These are phyloP conservation scores for Rhodotorula kratochvilovae DNA, from an alignment of 768 basidiomycete genomes.

Conservation along the genomic window DNA sequence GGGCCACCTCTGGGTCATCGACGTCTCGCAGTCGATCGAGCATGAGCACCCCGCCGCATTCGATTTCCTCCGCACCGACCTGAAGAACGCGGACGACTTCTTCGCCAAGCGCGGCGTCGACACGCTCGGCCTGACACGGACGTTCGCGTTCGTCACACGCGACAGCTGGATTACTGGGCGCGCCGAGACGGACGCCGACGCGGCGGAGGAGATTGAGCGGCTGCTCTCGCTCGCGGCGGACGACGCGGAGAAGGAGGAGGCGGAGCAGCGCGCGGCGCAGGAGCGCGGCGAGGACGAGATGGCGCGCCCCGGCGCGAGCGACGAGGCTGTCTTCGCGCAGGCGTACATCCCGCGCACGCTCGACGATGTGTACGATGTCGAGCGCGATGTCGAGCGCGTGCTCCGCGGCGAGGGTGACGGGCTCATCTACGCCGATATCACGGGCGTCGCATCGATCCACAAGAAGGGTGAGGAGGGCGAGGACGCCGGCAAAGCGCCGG, in stretches of 20 bases:
- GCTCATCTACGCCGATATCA: constrained; percentile 81
- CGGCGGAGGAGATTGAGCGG: constrained; percentile 33
- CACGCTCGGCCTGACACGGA: constrained; percentile 70
- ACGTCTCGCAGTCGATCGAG: constrained; percentile 97
- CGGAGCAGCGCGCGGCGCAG: not conserved
- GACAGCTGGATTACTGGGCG: constrained; percentile 45
- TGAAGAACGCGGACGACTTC: constrained; percentile 89
- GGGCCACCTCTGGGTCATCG: constrained; percentile 82
- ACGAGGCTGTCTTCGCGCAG: constrained; percentile 81
- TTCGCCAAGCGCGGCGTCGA: constrained; percentile 70
- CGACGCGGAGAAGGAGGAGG: constrained; percentile 33
- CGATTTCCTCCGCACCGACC: constrained; percentile 88
- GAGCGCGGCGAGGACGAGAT: constrained; percentile 42
- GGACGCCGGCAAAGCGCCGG: constrained; percentile 49
- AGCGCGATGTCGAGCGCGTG: constrained; percentile 77
- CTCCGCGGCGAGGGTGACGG: constrained; percentile 63
- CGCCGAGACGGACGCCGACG: constrained; percentile 34
- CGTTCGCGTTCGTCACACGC: constrained; percentile 79
- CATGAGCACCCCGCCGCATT: constrained; percentile 95
- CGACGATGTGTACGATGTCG: constrained; percentile 90
- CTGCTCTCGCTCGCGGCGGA: constrained; percentile 41
- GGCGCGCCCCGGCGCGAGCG: constrained; percentile 52
- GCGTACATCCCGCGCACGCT: constrained; percentile 90
- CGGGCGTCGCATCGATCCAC: constrained; percentile 58
- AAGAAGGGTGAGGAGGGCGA: constrained; percentile 6